These are phyloP conservation scores for Geranium brycei DNA, from an alignment of 345 rosid species.

Conservation along the genomic window DNA sequence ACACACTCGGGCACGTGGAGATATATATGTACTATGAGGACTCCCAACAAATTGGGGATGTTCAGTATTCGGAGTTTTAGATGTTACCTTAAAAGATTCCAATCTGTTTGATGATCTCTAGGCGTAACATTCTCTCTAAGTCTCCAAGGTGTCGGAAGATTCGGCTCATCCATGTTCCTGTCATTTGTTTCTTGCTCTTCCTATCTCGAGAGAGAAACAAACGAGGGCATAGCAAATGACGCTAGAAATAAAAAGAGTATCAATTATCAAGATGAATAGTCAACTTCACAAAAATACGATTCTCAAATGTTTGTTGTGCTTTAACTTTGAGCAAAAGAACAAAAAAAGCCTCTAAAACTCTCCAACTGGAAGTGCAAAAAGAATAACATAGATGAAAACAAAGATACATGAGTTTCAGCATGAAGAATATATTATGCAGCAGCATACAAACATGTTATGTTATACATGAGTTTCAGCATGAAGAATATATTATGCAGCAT, in stretches of 20 bases:
- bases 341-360: too few relatives aligned
- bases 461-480: too few relatives aligned
- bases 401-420: too few relatives aligned
- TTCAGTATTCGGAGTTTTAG: not conserved
- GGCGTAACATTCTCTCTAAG: not conserved
- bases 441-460: too few relatives aligned
- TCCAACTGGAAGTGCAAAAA: too few relatives aligned
- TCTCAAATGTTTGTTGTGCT: too few relatives aligned
- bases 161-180: not conserved
- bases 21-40: not conserved
- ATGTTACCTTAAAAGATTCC: not conserved
- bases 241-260: not conserved
- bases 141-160: too few relatives aligned
- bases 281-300: too few relatives aligned
- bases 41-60: not conserved
- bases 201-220: not conserved
- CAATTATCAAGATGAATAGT: not conserved
- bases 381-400: too few relatives aligned
- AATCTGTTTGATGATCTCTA: not conserved
- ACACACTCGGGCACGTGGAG: not conserved
- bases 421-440: too few relatives aligned
- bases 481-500: too few relatives aligned
- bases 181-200: not conserved
- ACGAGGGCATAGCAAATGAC: not conserved
- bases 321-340: too few relatives aligned